Percentiles rank a stretch among this genome's conserved stretches.
Evolutionary conservation across 192 early-diverging fungal genomes (phyloP).

Genomic region (Chytriomyces sp.): DNA sequence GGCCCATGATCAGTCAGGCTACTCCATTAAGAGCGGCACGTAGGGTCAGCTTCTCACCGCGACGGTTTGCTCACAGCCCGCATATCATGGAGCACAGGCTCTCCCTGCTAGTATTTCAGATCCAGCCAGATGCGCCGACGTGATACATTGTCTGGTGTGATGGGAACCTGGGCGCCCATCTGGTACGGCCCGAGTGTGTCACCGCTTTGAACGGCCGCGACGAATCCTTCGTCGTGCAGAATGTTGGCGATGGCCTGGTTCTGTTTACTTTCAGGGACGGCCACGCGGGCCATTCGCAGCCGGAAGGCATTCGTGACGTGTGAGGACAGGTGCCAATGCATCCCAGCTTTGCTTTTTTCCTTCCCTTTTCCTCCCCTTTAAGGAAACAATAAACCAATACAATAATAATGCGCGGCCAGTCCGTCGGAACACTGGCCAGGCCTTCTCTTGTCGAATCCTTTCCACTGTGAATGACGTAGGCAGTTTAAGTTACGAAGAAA

Average conservation of each 20-base stretch:
- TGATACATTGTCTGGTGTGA: constrained; percentile 81
- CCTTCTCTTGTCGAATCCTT: too few relatives aligned
- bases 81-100: constrained; percentile 80
- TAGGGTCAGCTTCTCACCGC: too few relatives aligned
- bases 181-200: constrained; percentile 70
- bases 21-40: not conserved
- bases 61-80: constrained; percentile 77
- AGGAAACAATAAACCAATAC: too few relatives aligned
- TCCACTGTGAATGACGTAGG: too few relatives aligned
- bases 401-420: too few relatives aligned
- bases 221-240: constrained; percentile 90
- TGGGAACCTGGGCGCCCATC: constrained; percentile 63
- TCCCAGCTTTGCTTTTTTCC: not conserved
- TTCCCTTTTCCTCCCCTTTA: not conserved
- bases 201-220: constrained; percentile 76
- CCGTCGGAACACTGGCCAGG: too few relatives aligned
- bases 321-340: constrained; percentile 79
- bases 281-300: constrained; percentile 76
- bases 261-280: constrained; percentile 85
- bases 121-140: constrained; percentile 88
- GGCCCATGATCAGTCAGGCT: not conserved
- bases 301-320: constrained; percentile 90
- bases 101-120: constrained; percentile 85
- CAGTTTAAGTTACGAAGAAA: too few relatives aligned
- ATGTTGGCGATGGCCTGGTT: constrained; percentile 84